Conservation (phyloP, 176 grass and related monocot species). For the Musa schizocarpa region DNA sequence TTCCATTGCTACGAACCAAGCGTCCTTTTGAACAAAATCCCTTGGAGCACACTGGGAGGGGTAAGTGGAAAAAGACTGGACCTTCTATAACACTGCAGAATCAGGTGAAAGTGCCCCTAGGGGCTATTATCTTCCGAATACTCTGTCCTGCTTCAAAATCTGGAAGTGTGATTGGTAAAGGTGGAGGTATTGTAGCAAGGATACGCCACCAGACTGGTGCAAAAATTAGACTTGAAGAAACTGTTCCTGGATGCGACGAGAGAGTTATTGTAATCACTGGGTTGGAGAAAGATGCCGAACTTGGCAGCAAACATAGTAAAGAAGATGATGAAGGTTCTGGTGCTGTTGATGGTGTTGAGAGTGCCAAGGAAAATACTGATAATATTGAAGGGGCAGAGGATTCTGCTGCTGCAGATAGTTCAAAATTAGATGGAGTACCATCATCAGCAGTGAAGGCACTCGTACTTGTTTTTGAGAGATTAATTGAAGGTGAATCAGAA, state of each 20-base stretch:
- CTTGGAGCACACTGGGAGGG: slow-evolving; percentile 31
- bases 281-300: slow-evolving; percentile 31
- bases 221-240: slow-evolving; percentile 62
- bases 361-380: slow-evolving; percentile 22
- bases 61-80: slow-evolving; percentile 65
- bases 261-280: slow-evolving; percentile 62
- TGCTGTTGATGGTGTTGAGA: slow-evolving; percentile 20
- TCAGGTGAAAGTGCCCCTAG: slow-evolving; percentile 34
- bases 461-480: slow-evolving; percentile 65
- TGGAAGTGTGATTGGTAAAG: slow-evolving; percentile 79
- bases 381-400: slow-evolving; percentile 29
- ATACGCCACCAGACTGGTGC: slow-evolving; percentile 66
- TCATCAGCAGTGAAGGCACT: slow-evolving; percentile 46
- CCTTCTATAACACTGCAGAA: slow-evolving; percentile 23
- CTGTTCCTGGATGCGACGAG: slow-evolving; percentile 50
- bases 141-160: slow-evolving; percentile 70
- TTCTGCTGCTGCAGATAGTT: slow-evolving; percentile 18
- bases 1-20: slow-evolving; percentile 48
- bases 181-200: slow-evolving; percentile 56
- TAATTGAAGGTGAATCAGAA: slow-evolving; percentile 43
- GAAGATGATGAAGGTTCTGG: slow-evolving; percentile 15
- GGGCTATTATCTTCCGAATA: slow-evolving; percentile 47
- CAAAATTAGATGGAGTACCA: slow-evolving; percentile 33
- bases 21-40: slow-evolving; percentile 54
- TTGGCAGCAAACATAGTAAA: slow-evolving; percentile 20